Percentiles rank a stretch among this genome's conserved stretches.
Conservation (phyloP, 768 basidiomycete species). For the Tulasnella sp. region DNA sequence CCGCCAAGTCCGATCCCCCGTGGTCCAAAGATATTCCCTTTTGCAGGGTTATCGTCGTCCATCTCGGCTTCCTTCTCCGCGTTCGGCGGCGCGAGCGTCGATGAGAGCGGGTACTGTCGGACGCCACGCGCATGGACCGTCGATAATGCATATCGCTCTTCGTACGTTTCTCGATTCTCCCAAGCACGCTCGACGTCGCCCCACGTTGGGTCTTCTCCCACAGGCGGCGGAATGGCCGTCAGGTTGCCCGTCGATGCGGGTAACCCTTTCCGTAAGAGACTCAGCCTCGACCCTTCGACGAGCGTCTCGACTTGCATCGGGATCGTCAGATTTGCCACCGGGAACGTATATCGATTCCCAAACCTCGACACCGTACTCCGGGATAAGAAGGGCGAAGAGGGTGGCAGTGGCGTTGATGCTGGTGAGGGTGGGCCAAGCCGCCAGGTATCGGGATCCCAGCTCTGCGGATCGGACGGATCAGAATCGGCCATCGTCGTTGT, state of each 20-base stretch:
- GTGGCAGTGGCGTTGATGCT: constrained; percentile 7
- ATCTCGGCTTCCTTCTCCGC: constrained; percentile 49
- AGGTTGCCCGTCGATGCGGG: neutral
- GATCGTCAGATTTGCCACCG: constrained; percentile 50
- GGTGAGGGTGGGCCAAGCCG: constrained; percentile 8
- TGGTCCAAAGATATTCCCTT: neutral
- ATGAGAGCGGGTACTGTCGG: constrained; percentile 22
- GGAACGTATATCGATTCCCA: constrained; percentile 59
- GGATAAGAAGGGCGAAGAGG: constrained; percentile 45
- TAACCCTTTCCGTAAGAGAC: constrained; percentile 33
- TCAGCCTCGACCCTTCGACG: constrained; percentile 85
- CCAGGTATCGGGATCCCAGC: constrained; percentile 1
- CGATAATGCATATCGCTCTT: constrained; percentile 17
- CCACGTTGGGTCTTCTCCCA: constrained; percentile 10
- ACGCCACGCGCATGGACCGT: constrained; percentile 1
- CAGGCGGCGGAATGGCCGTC: neutral
- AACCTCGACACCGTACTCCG: constrained; percentile 64
- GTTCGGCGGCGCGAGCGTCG: constrained; percentile 50
- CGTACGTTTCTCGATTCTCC: constrained; percentile 21
- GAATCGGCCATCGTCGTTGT: constrained; percentile 23
- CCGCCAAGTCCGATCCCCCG: constrained; percentile 47
- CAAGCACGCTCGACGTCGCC: constrained; percentile 20
- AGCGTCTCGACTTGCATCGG: constrained; percentile 77
- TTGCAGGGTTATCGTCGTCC: constrained; percentile 33
- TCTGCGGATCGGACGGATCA: neutral